Percentiles rank a stretch among this genome's conserved stretches.
Conservation (phyloP, 305 asterid genomes). For the Plantago coronopus region DNA sequence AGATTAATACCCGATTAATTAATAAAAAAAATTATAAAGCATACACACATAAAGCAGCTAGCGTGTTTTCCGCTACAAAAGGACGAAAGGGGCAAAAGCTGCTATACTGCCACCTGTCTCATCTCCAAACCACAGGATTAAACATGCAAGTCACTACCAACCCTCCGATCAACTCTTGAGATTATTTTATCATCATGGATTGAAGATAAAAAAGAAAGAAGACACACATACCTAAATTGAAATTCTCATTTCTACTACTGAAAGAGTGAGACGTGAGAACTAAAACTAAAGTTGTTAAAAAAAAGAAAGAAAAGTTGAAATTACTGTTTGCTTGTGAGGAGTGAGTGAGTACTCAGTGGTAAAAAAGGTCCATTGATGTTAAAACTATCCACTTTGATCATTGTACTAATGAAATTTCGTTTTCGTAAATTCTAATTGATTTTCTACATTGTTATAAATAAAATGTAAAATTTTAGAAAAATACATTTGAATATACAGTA, state of each 20-base stretch:
- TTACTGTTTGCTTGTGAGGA: background rate
- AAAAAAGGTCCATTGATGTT: constrained; percentile 2
- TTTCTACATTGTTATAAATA: no score
- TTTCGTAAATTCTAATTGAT: no score
- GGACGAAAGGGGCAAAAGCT: constrained; percentile 3
- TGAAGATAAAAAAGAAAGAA: constrained; percentile 1
- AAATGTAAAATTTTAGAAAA: no score
- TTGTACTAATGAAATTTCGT: no score
- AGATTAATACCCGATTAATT: background rate
- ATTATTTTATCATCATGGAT: constrained; percentile 10
- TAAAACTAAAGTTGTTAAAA: no score
- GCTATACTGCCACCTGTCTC: constrained; percentile 4
- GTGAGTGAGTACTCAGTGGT: background rate
- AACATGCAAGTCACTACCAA: background rate
- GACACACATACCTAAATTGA: constrained; percentile 2
- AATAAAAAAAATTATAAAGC: constrained; percentile 9
- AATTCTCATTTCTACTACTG: background rate
- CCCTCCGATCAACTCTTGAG: constrained; percentile 1
- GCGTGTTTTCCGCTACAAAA: constrained; percentile 20
- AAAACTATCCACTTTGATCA: no score
- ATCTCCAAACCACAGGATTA: background rate
- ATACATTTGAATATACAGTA: no score
- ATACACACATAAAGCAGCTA: constrained; percentile 16
- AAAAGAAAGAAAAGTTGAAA: no score
- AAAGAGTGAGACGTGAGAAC: background rate